Evolutionary conservation across 1,284 basidiomycete species (phyloP), one percentile per base, ranked within the genome.

Genomic region (Filobasidium uniguttulatum): DNA sequence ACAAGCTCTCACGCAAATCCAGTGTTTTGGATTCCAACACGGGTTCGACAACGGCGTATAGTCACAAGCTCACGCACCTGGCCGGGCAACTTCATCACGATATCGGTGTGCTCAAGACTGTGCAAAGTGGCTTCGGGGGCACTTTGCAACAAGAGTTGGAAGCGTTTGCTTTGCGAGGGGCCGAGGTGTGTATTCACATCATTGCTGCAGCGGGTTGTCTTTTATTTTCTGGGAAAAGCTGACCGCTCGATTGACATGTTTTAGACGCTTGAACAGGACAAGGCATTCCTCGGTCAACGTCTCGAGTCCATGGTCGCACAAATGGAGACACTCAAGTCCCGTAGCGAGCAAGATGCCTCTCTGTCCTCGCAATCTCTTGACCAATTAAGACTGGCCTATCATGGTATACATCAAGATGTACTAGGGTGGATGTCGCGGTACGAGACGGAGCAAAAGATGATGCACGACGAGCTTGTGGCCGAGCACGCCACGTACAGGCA

Each of bases 1-100:
- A 80, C 48, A 94, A 94, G 70, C 75, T 94, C 35, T 87, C 85
- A 40, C 81, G 88, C 53, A 88, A 86, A 62, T 71, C 78, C n/a
- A 66, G 70, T 20, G 74, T 81, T 3, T 74, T 89, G 38, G 72
- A 71, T 35, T 71, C 76, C 4, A 93, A 90, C 60, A 71, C 79
- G 1, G 76, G 77, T 53, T 73, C 76, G 1, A 81, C 86, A 7
- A 70, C 75, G 0, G 72, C 72, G 23, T 81, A 84, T 55, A 78
- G 81, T 14, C 69, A 73, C 14, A 64, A 71, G 0, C 73, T 91
- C 49, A 73, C 76, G 8, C 63, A 72, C 2, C 76, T 76, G 48
- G 73, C 89, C 2, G 72, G 77, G 12, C 77, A 78, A 26, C 82
- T 89, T 56, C 66, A 77, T 52, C 74, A 77, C 50, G 70, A 73